Base-by-base conservation (phyloP, 345 rosid species). In the Salix koriyanagi region DNA sequence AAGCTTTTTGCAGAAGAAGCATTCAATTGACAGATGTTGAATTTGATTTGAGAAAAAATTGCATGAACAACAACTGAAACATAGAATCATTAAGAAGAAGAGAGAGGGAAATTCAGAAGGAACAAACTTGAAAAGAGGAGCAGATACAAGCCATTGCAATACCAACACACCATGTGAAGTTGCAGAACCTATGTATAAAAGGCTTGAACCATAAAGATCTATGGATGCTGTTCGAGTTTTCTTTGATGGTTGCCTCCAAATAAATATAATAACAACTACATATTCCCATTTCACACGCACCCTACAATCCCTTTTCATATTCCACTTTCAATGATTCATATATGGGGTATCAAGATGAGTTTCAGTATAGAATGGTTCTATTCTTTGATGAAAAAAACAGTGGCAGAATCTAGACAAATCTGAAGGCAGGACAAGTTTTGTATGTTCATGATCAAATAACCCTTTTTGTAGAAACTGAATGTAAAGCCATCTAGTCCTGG, bases 101-200 rank as follows among this genome's bases (percentile, higher is more conserved):
- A 19, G 11, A 56, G 2, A 0, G 21, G 7, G 26, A 34, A 34
- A 12, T 32, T n/a, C 7, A 71, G 14, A 26, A 71, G 65, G 44
- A 19, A 70, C 85, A 44, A 65, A 89, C 93, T 21, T 91, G 91
- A 41, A 89, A 89, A 74, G 92, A 89, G 69, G 91, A 89, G 66
- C 93, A 89, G 79, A 89, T 88, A 83, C 88, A 91, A 46, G 91
- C 90, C 91, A 89, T 89, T 10, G 91, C 87, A 65, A 89, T 72
- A 21, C 93, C 90, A 36, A 86, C 90, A 76, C 86, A 88, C 85
- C 89, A 89, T 44, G 93, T 88, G 86, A 89, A 89, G 88, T 32
- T 23, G 92, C 91, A 62, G 91, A 91, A 5, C 92, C 90, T 52
- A 87, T 88, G 34, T 88, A 84, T 37, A 79, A 67, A 32, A 89